Base-by-base conservation (phyloP, 768 basidiomycete genomes). In the Mrakia frigida region DNA sequence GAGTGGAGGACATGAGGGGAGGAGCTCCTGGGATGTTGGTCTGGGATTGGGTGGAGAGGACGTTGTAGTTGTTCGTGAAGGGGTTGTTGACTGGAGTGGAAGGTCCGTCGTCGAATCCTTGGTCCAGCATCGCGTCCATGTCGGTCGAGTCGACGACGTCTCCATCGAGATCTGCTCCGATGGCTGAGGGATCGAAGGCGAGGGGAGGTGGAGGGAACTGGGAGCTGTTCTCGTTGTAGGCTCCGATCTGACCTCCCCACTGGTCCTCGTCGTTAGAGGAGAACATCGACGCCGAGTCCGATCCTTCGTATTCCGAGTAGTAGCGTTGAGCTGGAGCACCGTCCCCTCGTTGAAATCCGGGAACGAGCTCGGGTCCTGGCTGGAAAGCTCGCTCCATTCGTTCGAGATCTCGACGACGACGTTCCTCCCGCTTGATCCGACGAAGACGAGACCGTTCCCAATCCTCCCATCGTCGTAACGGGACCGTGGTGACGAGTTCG, bases 391-490 rank as follows among this genome's bases (percentile, higher is more conserved):
- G 88, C 81, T 94, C 94, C 79, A 97, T 87, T 10, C 98, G 73
- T 28, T 85, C 75, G 93, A 77, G 76, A 79, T 80, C 76, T 81
- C 82, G 33, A 61, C 69, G 39, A 18, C 79, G 77, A 31, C 79
- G 79, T 79, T 90, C 92, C 81, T 97, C 95, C 2, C 97, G 89
- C 78, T 88, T 89, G 43, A 96, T 78, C 84, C 98, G 98, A 70
- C 96, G 90, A 67, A 98, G 86, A 61, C 97, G 88, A 35, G 94
- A 96, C 33, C 94, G 89, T 82, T 99, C 97, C 97, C 96, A 99
- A 80, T 99, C 96, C 84, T 98, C 97, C 97, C 97, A 99, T 70
- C 96, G 88, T n/a, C 96, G 89, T 82, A 98, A 85, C 0, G 97
- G 94, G n/a, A 98, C 88, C 0, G 88, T 88, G 1, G 77, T 63